Percentiles rank a stretch among this genome's conserved stretches.
Conservation (phyloP, 1,284 basidiomycete species). For the Cutaneotrichosporon sp. region DNA sequence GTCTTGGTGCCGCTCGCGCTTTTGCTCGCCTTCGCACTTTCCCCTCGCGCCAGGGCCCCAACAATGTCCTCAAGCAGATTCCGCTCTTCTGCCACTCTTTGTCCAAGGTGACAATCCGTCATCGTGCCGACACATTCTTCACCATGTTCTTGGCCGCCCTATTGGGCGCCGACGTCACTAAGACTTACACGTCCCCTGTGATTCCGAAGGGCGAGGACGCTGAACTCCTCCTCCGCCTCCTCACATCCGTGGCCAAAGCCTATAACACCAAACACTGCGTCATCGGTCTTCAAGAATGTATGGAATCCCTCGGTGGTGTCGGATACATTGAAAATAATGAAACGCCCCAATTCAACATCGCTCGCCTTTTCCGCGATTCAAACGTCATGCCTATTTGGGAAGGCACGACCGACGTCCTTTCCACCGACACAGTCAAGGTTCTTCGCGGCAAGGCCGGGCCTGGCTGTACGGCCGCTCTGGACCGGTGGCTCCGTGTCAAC, state of each 20-base stretch:
- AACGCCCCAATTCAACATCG: conserved; percentile 53
- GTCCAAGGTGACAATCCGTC: conserved; percentile 61
- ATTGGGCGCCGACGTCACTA: conserved; percentile 65
- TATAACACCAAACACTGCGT: conserved; percentile 67
- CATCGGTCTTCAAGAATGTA: conserved; percentile 68
- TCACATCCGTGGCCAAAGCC: conserved; percentile 71
- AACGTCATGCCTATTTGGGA: conserved; percentile 81
- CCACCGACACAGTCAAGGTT: conserved; percentile 27
- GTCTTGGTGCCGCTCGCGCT: conserved; percentile 63
- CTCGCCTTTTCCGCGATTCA: conserved; percentile 60
- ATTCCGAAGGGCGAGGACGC: conserved; percentile 53
- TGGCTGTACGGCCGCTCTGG: conserved; percentile 4
- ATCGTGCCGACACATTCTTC: conserved; percentile 66
- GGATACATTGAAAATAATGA: conserved; percentile 80
- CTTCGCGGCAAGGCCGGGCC: conserved; percentile 14
- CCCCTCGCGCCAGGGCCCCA: conserved; percentile 55
- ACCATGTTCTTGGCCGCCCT: conserved; percentile 62
- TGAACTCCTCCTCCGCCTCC: conserved; percentile 60
- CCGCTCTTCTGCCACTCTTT: conserved; percentile 57
- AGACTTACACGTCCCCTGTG: conserved; percentile 30
- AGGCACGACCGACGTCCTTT: conserved; percentile 57
- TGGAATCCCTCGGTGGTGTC: conserved; percentile 71
- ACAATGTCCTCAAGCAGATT: conserved; percentile 58
- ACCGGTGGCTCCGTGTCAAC: conserved; percentile 10
- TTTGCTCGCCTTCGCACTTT: conserved; percentile 61